Evolutionary conservation across 1,284 basidiomycete genomes (phyloP), one percentile per base, ranked within the genome.

Genomic region (Peniophora sp.): DNA sequence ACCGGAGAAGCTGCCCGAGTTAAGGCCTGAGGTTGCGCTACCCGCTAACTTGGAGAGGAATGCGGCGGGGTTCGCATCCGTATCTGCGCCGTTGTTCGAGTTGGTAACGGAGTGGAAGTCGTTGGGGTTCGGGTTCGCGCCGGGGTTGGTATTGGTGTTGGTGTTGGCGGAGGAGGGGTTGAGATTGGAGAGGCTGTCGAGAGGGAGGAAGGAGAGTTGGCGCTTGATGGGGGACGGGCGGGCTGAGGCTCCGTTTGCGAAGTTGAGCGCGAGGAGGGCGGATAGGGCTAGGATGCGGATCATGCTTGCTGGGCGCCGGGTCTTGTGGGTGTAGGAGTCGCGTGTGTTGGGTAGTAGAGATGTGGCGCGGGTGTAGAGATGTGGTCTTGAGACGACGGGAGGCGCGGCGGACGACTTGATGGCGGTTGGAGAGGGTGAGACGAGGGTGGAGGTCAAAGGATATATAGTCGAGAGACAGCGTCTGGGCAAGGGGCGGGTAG

Each of bases 211-310:
- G 47, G 17, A 17, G 39, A 23, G 38, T 25, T 10, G n/a, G 38
- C 5, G 35, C 36, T 25, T 27, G 49, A 25, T 22, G 22, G 44
- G 41, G 22, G 51, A 47, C 39, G 39, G 39, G 39, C 39, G 39
- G 9, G 39, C 39, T 16, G 36, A 27, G 43, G 45, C 44, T 14
- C 27, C 20, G 23, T 48, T 41, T 0, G 24, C 19, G 32, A 44
- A 49, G 50, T 19, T 27, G 19, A 54, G 34, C 23, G 52, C 23
- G 47, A 52, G 16, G 55, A 52, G 35, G 41, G 36, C 12, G 46
- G 49, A 44, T 43, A 46, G 49, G 32, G 48, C 22, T 35, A 51
- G 22, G 38, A 48, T 27, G 45, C 20, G 47, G 24, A 46, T 35
- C 49, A 56, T 56, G 35, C 35, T 34, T 27, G 41, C 45, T 24